Conservation (phyloP, 2,329 filamentous ascomycete species). For the Paraconiothyrium brasiliense region DNA sequence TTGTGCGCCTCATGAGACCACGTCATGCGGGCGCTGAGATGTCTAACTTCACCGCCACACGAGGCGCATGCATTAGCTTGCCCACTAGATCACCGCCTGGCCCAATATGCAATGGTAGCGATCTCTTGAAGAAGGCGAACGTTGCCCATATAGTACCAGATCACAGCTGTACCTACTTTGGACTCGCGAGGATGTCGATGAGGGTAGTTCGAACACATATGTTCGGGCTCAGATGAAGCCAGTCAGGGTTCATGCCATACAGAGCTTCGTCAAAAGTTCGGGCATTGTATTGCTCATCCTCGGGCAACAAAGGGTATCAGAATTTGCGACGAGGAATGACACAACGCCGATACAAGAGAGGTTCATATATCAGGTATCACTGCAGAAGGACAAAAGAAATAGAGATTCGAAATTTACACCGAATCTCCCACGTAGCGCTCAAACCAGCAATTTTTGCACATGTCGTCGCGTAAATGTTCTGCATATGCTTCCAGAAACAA, state of each 20-base stretch:
- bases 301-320: no score
- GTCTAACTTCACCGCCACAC: conserved; percentile 7
- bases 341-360: background rate
- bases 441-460: conserved; percentile 38
- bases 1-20: conserved; percentile 29
- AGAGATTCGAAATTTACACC: background rate
- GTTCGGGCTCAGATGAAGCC: no score
- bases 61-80: conserved; percentile 12
- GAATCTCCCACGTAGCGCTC: conserved; percentile 25
- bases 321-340: no score
- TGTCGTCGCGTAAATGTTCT: conserved; percentile 32
- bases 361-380: no score
- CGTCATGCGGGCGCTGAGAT: conserved; percentile 29
- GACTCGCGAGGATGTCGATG: no score
- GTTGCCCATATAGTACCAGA: no score
- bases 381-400: background rate
- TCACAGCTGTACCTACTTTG: no score
- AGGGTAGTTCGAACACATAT: no score
- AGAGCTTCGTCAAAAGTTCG: no score
- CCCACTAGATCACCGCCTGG: background rate
- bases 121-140: background rate
- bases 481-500: conserved; percentile 34
- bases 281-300: no score
- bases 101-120: background rate
- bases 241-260: no score